Evolutionary conservation across 2,329 filamentous ascomycete species (phyloP).

Genomic region (Xylaria arbuscula): DNA sequence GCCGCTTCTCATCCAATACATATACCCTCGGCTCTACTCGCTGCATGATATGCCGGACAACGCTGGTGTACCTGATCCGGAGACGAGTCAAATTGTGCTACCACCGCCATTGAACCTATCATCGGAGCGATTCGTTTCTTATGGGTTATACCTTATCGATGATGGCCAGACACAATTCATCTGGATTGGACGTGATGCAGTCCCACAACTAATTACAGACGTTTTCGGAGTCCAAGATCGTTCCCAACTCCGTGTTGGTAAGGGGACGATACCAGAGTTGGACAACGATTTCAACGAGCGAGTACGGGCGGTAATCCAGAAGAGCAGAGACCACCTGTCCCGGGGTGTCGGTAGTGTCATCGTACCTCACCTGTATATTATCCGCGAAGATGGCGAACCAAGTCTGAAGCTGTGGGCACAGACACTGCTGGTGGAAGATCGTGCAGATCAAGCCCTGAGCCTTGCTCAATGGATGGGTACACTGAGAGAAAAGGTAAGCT

Average conservation of each 20-base stretch:
- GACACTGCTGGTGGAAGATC: conserved; percentile 92
- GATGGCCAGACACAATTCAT: conserved; percentile 98
- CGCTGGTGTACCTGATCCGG: conserved; percentile 84
- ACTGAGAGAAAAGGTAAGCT: conserved; percentile 88
- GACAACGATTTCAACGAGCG: conserved; percentile 98
- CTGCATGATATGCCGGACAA: conserved; percentile 97
- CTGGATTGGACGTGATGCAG: conserved; percentile 93
- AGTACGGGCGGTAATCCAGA: conserved; percentile 87
- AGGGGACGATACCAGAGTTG: conserved; percentile 84
- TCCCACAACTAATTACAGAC: conserved; percentile 87
- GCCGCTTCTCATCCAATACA: conserved; percentile 91
- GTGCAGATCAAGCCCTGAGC: conserved; percentile 92
- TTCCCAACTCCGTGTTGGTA: conserved; percentile 88
- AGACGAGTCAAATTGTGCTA: conserved; percentile 88
- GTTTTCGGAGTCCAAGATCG: conserved; percentile 91
- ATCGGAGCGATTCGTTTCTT: conserved; percentile 86
- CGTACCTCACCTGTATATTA: conserved; percentile 92
- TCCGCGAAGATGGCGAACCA: conserved; percentile 95
- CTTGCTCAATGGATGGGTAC: conserved; percentile 93
- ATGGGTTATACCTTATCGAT: conserved; percentile 95
- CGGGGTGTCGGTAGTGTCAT: conserved; percentile 92
- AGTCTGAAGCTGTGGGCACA: conserved; percentile 96
- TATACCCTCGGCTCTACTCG: conserved; percentile 86
- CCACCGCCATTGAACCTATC: conserved; percentile 87
- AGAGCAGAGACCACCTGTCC: conserved; percentile 87